phyloP scores from a whole-genome alignment of 2,329 filamentous ascomycete species.

The Trichoderma breve region DNA sequence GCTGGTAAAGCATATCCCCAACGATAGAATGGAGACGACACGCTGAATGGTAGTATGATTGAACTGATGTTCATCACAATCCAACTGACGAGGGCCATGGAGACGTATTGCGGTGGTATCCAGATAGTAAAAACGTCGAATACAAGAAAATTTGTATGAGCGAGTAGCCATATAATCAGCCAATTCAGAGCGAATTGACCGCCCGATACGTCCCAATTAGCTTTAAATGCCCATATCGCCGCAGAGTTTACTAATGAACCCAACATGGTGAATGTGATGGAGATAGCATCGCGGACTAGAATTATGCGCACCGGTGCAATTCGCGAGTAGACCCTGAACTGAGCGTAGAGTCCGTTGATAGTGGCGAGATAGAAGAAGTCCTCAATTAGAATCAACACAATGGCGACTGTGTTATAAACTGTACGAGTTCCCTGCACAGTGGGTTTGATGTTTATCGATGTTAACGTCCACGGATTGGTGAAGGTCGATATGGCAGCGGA shows the following conservation, averaged over 20 bases:
- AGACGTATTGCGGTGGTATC: conserved; percentile 24
- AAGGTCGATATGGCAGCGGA: conserved; percentile 23
- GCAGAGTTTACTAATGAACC: conserved; percentile 21
- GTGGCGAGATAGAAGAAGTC: conserved; percentile 28
- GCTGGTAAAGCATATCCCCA: conserved; percentile 24
- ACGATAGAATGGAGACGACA: conserved; percentile 24
- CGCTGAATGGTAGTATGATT: conserved; percentile 23
- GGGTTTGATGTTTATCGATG: conserved; percentile 25
- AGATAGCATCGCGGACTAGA: conserved; percentile 23
- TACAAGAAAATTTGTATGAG: conserved; percentile 25
- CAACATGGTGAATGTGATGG: conserved; percentile 22
- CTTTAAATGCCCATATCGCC: conserved; percentile 24
- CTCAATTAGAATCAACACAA: conserved; percentile 27
- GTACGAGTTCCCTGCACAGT: conserved; percentile 26
- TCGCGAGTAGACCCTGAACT: conserved; percentile 26
- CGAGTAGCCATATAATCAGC: conserved; percentile 26
- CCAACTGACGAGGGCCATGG: conserved; percentile 26
- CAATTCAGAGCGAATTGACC: conserved; percentile 24
- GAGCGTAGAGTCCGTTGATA: conserved; percentile 25
- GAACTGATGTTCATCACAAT: conserved; percentile 25
- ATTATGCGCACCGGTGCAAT: conserved; percentile 20
- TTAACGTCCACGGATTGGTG: conserved; percentile 26
- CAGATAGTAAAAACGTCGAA: conserved; percentile 28
- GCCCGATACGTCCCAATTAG: conserved; percentile 20
- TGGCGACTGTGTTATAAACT: conserved; percentile 28